phyloP scores from a whole-genome alignment of 2,329 filamentous ascomycete genomes.

The Pyricularia grisea region DNA sequence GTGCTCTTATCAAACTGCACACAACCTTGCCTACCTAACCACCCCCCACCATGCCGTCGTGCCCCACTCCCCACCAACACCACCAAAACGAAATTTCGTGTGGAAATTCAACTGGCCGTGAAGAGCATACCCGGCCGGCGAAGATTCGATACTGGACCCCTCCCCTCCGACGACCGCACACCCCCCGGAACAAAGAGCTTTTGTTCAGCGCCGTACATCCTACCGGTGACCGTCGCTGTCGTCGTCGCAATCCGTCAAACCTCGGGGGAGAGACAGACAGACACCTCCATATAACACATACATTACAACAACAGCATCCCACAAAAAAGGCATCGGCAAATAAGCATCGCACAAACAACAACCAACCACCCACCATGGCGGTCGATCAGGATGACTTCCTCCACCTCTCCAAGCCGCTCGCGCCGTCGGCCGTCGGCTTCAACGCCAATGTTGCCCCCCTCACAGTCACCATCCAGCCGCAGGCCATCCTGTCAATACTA shows the following conservation, averaged over 20 bases:
- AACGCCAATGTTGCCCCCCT: slow-evolving; percentile 85
- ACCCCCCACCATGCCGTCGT: background rate
- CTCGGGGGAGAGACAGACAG: background rate
- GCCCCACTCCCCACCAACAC: slow-evolving; percentile 27
- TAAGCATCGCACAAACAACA: background rate
- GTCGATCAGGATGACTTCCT: slow-evolving; percentile 75
- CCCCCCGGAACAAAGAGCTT: background rate
- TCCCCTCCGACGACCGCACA: slow-evolving; percentile 7
- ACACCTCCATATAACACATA: background rate
- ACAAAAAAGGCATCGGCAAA: background rate
- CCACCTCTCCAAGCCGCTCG: slow-evolving; percentile 87
- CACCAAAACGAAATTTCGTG: slow-evolving; percentile 16
- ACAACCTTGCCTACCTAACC: slow-evolving; percentile 26
- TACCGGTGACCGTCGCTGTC: background rate
- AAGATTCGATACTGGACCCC: slow-evolving; percentile 15
- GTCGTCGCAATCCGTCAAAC: background rate
- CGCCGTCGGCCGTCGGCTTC: slow-evolving; percentile 68
- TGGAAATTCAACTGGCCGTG: slow-evolving; percentile 5
- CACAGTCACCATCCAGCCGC: slow-evolving; percentile 88
- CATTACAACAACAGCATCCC: background rate
- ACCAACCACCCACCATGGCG: slow-evolving; percentile 48
- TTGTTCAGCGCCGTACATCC: background rate
- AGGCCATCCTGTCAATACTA: slow-evolving; percentile 71
- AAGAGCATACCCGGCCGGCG: slow-evolving; percentile 15
- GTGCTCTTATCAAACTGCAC: slow-evolving; percentile 41